Conservation (phyloP, 495 filamentous ascomycete species). For the Zalerion maritima region DNA sequence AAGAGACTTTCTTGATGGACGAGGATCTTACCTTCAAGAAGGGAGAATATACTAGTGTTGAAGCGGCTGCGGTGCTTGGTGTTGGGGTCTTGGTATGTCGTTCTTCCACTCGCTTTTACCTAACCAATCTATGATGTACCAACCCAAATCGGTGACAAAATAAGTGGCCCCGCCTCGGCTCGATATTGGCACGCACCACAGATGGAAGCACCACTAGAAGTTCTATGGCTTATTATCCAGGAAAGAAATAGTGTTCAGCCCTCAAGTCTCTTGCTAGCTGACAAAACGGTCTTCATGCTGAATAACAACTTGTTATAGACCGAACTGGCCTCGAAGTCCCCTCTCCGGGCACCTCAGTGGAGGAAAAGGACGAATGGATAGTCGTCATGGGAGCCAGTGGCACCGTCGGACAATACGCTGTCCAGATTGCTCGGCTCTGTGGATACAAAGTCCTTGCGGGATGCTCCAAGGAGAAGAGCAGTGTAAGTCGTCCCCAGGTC, state of each 20-base stretch:
- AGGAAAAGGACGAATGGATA: conserved; percentile 24
- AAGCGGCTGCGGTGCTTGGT: conserved; percentile 24
- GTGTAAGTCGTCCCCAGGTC: conserved; percentile 8
- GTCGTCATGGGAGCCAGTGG: conserved; percentile 28
- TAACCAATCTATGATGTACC: no score
- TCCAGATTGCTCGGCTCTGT: conserved; percentile 21
- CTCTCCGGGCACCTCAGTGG: conserved; percentile 7
- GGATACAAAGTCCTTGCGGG: conserved; percentile 29
- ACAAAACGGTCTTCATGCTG: no score
- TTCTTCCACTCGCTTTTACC: no score
- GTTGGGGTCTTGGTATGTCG: conserved; percentile 21
- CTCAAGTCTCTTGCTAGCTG: no score
- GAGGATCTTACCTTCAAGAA: conserved; percentile 21
- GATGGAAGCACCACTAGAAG: no score
- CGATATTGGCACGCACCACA: no score
- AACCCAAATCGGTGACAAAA: no score
- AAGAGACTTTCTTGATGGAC: conserved; percentile 34
- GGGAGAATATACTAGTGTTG: conserved; percentile 13
- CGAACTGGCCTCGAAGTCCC: conserved; percentile 15
- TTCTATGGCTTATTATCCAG: no score
- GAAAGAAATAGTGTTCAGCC: no score
- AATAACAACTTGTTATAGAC: conserved; percentile 8
- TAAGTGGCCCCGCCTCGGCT: no score
- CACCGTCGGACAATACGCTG: conserved; percentile 26
- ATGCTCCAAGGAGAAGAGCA: conserved; percentile 20